Base-by-base conservation (phyloP, 1,284 basidiomycete genomes). In the Waitea zeae region DNA sequence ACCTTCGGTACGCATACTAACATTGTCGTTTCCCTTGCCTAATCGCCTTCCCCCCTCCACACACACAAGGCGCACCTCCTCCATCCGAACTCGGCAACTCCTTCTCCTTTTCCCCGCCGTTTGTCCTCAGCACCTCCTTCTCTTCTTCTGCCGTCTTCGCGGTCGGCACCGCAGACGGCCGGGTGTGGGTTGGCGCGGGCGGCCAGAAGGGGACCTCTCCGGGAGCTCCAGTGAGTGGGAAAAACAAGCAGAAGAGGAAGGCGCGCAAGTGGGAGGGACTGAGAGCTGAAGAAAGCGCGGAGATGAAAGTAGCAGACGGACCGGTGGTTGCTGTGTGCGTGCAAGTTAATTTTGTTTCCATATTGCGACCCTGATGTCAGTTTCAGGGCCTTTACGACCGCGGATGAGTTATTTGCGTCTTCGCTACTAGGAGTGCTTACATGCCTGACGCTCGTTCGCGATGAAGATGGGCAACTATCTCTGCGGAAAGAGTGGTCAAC, bases 91-190 rank as follows among this genome's bases (percentile, higher is more conserved):
- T 51, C 54, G 3, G 14, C 29, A 30, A 59, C 58, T 1, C 65
- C 64, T 1, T 73, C 37, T 62, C 68, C 0, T 52, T 82, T 15
- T 70, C 79, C 1, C 80, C 80, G 1, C 78, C 80, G 1, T 86
- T 84, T 47, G 52, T 84, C 33, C 61, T 71, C 43, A 70, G 66
- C 12, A 52, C 67, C 20, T 58, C 71, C 0, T 48, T 84, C 15
- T 71, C 70, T 3, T 40, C 61, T 1, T 58, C 55, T 3, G 79
- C 74, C 0, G 46, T 71, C 14, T 46, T 82, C 12, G 77, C 71
- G n/a, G 75, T 67, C 5, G 70, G 74, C 3, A 78, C 72, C 3
- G 81, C 78, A 14, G 77, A 83, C 46, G 82, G 82, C 3, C 67
- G 68, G 30, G 44, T 83, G 5, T 72, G 71, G 59, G 44, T 83